Base-by-base conservation (phyloP, 225 moss, liverwort and hornwort species). In the Marchantia paleacea region DNA sequence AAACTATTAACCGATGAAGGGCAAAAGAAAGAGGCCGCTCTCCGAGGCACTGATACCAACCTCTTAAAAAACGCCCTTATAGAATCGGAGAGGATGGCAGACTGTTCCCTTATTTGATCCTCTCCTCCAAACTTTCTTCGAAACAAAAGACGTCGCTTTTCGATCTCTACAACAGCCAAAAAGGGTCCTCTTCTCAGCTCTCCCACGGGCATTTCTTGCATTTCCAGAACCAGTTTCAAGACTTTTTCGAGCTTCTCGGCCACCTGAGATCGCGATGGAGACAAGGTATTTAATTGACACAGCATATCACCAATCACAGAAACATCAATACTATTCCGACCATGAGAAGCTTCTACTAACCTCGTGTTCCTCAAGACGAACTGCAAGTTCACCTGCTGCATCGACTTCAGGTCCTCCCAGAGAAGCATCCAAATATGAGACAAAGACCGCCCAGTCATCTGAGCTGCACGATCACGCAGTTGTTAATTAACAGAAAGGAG, bases 401-500 rank as follows among this genome's bases (percentile, higher is more conserved):
- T 19, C 28, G 13, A 19, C 25, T 6, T 85, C 74, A 66, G 78
- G 50, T 81, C 72, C 81, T 81, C 78, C 81, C 80, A 88, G 67
- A 19, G 83, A 88, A 8, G 94, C 95, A 86, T 95, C 91, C 82
- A 99, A 76, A 82, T 88, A 94, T 87, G 91, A 90, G 82, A 89
- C 94, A 77, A 92, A 92, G 31, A 83, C 77, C 69, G 88, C 87
- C 91, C 85, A 99, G 84, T 99, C 99, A 86, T 99, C 95, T 90
- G 99, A 94, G 83, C 93, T 97, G 96, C 90, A 82, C 29, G 55
- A 66, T 71, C 72, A 72, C 31, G 55, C 30, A 67, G 72, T 8
- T n/a, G 26, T 52, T 12, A 39, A 31, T 67, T 4, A 55, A 22
- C 29, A 69, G 26, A 20, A 39, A 12, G 16, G 20, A 39, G 22